Conservation (phyloP, 805 yeast species). For the Yamadazyma paraphyllophila region DNA sequence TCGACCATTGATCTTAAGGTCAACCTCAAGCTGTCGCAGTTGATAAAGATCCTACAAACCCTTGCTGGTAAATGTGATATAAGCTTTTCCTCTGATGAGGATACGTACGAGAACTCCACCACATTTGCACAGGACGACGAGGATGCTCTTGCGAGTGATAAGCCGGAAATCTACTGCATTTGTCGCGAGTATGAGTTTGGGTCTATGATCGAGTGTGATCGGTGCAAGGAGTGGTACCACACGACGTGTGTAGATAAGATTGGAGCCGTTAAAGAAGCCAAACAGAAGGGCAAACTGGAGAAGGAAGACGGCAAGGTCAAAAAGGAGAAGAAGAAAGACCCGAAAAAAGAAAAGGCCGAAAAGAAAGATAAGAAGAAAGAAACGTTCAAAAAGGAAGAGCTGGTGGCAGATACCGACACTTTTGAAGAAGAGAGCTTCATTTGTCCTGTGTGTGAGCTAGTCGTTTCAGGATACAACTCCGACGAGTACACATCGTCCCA, state of each 20-base stretch:
- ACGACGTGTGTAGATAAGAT: conserved; percentile 44
- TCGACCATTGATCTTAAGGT: not conserved
- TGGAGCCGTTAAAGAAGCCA: not conserved
- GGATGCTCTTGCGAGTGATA: conserved; percentile 12
- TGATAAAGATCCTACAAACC: conserved; percentile 5
- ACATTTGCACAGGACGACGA: conserved; percentile 9
- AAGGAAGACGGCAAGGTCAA: not conserved
- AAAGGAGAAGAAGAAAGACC: not conserved
- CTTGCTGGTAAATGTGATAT: conserved; percentile 19
- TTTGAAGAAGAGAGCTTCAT: conserved; percentile 19
- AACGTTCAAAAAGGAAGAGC: not conserved
- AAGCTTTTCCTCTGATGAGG: conserved; percentile 27
- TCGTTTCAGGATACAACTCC: conserved; percentile 15
- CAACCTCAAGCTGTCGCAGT: not conserved
- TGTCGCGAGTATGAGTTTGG: conserved; percentile 62
- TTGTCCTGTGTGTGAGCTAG: conserved; percentile 32
- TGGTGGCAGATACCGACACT: conserved; percentile 2
- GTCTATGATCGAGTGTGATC: conserved; percentile 68
- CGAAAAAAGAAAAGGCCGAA: not conserved
- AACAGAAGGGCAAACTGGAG: conserved; percentile 1
- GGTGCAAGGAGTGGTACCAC: conserved; percentile 73
- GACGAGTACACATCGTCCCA: conserved; percentile 18
- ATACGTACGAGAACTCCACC: conserved; percentile 25
- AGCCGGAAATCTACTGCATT: conserved; percentile 46
- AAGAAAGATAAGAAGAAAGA: conserved; percentile 1